Base-by-base conservation (phyloP, 2,329 filamentous ascomycete species). In the Sclerotinia subarctica region DNA sequence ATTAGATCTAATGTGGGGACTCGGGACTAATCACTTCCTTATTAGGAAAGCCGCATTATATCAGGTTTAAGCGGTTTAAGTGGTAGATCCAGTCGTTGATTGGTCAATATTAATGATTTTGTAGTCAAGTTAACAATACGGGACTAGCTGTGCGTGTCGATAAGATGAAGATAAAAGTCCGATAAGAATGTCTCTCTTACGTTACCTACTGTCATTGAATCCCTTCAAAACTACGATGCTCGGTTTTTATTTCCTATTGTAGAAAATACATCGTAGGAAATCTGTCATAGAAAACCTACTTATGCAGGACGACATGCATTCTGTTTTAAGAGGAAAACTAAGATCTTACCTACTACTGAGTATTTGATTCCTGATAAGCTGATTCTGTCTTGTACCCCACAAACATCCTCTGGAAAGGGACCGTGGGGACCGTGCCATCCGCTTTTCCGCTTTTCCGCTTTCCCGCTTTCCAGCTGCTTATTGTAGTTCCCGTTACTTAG, bases 131-230 rank as follows among this genome's bases (percentile, higher is more conserved):
- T 24, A 24, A 35, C 26, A 13, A 35, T 38, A 13, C 24, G n/a
- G 13, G n/a, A 35, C 29, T 35, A 42, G 44, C 17, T 47, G 26
- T 21, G 35, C 21, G 21, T 21, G 21, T 57, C 52, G 63, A 35
- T 58, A 65, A 57, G 62, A 56, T 26, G 47, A 26, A 15, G 32
- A 53, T 64, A 42, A 65, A 35, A 35, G 3, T 29, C 44, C 26
- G 44, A 49, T 60, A 60, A 60, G 44, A 35, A 29, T 49, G 13
- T 17, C n/a, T n/a, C 21, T 47, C n/a, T 38, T 66, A 57, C 63
- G 35, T 65, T 57, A 38, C 58, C 24, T 38, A 24, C 19, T 44
- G 21, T 51, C 19, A 26, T 44, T 10, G 10, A n/a, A 60, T 49
- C 15, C 57, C 57, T 60, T n/a, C 17, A 35, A 21, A 8, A 35